Evolutionary conservation across 2,329 filamentous ascomycete genomes (phyloP), one percentile per base, ranked within the genome.

Genomic region (Paraconiothyrium sp.): DNA sequence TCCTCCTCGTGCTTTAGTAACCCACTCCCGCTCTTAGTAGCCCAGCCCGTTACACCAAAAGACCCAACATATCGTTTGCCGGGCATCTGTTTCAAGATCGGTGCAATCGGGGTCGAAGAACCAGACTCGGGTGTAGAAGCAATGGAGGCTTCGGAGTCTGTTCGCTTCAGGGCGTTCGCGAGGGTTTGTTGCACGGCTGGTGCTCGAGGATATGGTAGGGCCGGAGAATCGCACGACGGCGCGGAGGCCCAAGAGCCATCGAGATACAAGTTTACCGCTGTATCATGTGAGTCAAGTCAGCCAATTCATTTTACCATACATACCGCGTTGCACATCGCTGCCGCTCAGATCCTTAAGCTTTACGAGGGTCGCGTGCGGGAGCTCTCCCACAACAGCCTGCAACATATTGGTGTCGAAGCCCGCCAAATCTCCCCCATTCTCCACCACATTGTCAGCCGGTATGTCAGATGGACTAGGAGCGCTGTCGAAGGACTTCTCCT

Each of bases 31-130:
- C 93, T 97, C 70, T 90, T 88, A 3, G 94, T 98, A 6, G 92
- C 90, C 95, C 95, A 99, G 4, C 90, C 95, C 57, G 91, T 92
- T 4, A 92, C 93, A 9, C 95, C 95, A 78, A 98, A 95, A 0
- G 93, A 92, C 20, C 95, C 95, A 63, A 98, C 87, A 71, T 98
- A 99, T 72, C 95, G 82, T 67, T 83, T 84, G 1, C 79, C 71
- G 0, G 89, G 89, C 82, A 84, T 86, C 4, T 71, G 70, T 32
- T 71, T 71, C 16, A 78, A 58, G 13, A 65, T 56, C 6, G 66
- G 60, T 22, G 55, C 60, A 35, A 64, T 61, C 6, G 70, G 71
- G 0, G 67, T 70, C 8, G 64, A 68, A 9, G 63, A 35, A 32
- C 59, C 66, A 0, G 74, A 74, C 30, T 50, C 66, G 14, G 67